Evolutionary conservation across 352 stramenopile species (phyloP).

Genomic region (Pythium periplocum): DNA sequence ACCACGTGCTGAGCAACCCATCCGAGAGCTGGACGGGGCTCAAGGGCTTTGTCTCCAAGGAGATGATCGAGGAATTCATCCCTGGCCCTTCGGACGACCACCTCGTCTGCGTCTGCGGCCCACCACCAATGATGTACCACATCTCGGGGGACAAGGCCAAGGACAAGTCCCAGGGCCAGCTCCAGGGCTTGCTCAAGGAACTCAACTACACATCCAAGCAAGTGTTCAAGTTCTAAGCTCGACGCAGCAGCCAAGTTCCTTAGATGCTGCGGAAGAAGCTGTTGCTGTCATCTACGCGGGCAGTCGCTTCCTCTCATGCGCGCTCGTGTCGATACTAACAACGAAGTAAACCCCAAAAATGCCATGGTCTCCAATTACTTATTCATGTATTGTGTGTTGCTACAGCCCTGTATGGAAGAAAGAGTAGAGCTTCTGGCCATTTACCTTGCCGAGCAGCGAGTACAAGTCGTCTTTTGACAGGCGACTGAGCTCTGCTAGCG

Average conservation of each 20-base stretch:
- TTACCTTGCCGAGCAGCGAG: constrained; percentile 64
- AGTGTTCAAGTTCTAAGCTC: constrained; percentile 81
- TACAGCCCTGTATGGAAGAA: constrained; percentile 78
- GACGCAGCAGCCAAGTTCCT: too few relatives aligned
- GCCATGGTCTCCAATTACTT: neutral
- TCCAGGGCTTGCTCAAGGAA: constrained; percentile 83
- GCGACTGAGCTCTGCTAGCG: constrained; percentile 70
- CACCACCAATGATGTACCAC: constrained; percentile 87
- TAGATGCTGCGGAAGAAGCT: too few relatives aligned
- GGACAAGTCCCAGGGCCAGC: constrained; percentile 79
- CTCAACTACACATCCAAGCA: constrained; percentile 73
- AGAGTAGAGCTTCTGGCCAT: constrained; percentile 68
- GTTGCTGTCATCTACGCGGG: too few relatives aligned
- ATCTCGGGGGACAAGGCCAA: constrained; percentile 84
- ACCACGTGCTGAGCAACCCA: constrained; percentile 71
- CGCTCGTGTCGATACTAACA: too few relatives aligned
- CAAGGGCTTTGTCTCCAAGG: constrained; percentile 73
- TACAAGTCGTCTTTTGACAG: constrained; percentile 57
- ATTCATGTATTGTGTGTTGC: neutral
- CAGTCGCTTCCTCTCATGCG: too few relatives aligned
- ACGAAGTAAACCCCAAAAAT: too few relatives aligned
- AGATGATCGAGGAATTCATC: constrained; percentile 83
- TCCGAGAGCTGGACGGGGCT: constrained; percentile 57
- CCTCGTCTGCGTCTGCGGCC: constrained; percentile 87
- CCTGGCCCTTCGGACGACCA: constrained; percentile 69